Evolutionary conservation across 2,329 filamentous ascomycete genomes (phyloP).

Genomic region (Colletotrichum sp.): DNA sequence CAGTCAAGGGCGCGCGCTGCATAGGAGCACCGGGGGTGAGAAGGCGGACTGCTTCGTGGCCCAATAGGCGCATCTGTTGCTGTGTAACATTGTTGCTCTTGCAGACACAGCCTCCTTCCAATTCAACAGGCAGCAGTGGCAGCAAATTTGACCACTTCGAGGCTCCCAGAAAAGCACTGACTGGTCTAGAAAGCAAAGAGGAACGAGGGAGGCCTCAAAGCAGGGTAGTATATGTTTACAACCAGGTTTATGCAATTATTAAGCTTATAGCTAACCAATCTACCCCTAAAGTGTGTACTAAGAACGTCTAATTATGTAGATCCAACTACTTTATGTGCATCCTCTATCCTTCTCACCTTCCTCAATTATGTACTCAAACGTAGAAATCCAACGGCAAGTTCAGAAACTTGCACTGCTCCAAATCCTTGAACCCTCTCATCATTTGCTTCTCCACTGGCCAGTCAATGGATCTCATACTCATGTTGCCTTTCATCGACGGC

Average conservation of each 20-base stretch:
- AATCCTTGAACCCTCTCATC: constrained; percentile 44
- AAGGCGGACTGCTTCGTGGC: background rate
- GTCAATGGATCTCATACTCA: constrained; percentile 47
- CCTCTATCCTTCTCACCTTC: background rate
- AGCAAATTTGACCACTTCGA: background rate
- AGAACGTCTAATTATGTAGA: background rate
- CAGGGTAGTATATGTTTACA: background rate
- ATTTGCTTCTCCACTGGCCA: constrained; percentile 30
- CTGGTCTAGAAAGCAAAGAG: background rate
- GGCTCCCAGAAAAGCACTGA: background rate
- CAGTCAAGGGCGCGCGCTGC: too few relatives aligned
- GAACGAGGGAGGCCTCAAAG: background rate
- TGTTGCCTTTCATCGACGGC: constrained; percentile 38
- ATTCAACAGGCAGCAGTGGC: background rate
- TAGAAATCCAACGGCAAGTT: constrained; percentile 44
- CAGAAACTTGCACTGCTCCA: constrained; percentile 49
- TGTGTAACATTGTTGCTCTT: background rate
- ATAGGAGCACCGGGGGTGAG: too few relatives aligned
- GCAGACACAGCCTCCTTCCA: background rate
- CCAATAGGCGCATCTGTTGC: background rate
- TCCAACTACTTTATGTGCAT: background rate
- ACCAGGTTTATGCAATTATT: background rate
- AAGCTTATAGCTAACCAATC: background rate
- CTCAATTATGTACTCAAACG: constrained; percentile 22
- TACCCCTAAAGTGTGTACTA: background rate